Conservation (phyloP, 495 filamentous ascomycete genomes). For the Lasiosphaeria ovina region DNA sequence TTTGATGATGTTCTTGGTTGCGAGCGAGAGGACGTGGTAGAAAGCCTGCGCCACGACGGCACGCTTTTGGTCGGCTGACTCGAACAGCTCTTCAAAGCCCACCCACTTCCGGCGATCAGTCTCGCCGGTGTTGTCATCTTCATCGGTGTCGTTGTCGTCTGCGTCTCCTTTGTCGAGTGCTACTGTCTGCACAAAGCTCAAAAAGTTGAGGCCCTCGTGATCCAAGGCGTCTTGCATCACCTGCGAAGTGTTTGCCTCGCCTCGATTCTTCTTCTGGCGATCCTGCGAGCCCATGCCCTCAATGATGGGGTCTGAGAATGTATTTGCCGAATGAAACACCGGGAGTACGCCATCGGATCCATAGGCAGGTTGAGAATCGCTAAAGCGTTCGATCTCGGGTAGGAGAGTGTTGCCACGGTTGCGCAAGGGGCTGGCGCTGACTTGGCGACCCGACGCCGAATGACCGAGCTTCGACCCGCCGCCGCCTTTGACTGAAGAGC, state of each 20-base stretch:
- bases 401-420: conserved; percentile 27
- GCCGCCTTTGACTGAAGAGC: conserved; percentile 39
- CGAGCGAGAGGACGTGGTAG: conserved; percentile 68
- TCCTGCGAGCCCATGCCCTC: not conserved
- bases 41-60: conserved; percentile 70
- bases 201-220: conserved; percentile 41
- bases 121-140: conserved; percentile 35
- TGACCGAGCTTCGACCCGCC: conserved; percentile 24
- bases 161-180: conserved; percentile 37
- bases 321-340: conserved; percentile 1
- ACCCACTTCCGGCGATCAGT: conserved; percentile 37
- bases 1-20: conserved; percentile 58
- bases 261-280: not conserved
- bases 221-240: conserved; percentile 29
- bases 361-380: conserved; percentile 31
- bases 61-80: conserved; percentile 50
- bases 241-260: conserved; percentile 21
- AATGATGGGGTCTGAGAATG: conserved; percentile 18
- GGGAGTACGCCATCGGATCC: conserved; percentile 34
- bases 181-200: conserved; percentile 55
- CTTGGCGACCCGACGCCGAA: conserved; percentile 24
- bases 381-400: conserved; percentile 40
- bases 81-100: conserved; percentile 59
- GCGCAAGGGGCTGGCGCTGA: conserved; percentile 39
- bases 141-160: conserved; percentile 36